Conservation (phyloP, 495 filamentous ascomycete genomes). For the Tuber melanosporum region DNA sequence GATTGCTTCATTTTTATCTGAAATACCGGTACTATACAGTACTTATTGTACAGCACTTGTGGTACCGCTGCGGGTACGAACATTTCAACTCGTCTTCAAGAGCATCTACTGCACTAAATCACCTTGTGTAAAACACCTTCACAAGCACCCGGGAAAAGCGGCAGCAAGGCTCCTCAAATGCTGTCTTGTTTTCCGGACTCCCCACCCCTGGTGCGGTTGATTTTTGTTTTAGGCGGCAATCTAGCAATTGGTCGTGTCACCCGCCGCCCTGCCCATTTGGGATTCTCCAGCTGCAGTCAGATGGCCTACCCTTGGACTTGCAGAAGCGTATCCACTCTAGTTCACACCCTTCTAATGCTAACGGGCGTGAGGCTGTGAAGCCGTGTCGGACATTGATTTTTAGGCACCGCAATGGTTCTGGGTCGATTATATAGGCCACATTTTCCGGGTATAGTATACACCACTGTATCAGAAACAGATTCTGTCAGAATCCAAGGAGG, state of each 20-base stretch:
- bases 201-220: neutral
- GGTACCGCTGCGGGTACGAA: neutral
- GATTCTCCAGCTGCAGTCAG: neutral
- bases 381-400: neutral
- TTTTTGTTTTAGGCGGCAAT: neutral
- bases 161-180: neutral
- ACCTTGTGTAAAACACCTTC: neutral
- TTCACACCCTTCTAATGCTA: neutral
- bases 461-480: too few relatives aligned
- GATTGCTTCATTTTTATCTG: neutral
- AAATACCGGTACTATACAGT: neutral
- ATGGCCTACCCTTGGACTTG: neutral
- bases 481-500: too few relatives aligned
- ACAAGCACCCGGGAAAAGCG: neutral
- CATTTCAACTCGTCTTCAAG: neutral
- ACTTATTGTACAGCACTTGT: too few relatives aligned
- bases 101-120: neutral
- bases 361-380: neutral
- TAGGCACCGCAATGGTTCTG: neutral
- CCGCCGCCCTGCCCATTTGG: neutral
- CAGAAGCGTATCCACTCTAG: neutral
- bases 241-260: neutral
- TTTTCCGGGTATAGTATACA: neutral
- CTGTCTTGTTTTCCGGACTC: neutral
- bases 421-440: neutral